phyloP scores from a whole-genome alignment of 495 filamentous ascomycete species.

The Penicillium parvum region DNA sequence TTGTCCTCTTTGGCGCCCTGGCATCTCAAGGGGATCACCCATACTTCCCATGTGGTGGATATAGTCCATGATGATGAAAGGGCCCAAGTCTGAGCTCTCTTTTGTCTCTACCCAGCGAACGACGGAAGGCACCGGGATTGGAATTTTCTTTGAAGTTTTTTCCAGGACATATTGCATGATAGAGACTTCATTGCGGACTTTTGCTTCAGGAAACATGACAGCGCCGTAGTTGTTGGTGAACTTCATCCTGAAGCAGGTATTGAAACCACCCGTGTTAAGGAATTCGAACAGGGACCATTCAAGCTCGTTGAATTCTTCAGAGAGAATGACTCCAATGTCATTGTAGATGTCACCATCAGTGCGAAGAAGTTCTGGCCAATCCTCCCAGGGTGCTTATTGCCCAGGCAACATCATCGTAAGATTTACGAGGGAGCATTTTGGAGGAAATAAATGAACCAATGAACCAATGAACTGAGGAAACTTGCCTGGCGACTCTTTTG shows the following conservation, averaged over 20 bases:
- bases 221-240: conserved; percentile 13
- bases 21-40: conserved; percentile 9
- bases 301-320: conserved; percentile 13
- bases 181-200: conserved; percentile 37
- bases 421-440: background rate
- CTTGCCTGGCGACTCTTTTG: background rate
- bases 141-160: conserved; percentile 20
- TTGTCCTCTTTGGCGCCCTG: conserved; percentile 2
- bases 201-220: conserved; percentile 33
- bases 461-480: background rate
- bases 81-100: conserved; percentile 33
- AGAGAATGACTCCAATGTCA: conserved; percentile 22
- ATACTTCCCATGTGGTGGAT: conserved; percentile 27
- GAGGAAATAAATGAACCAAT: background rate
- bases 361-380: conserved; percentile 15
- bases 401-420: conserved; percentile 27
- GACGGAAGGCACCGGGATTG: conserved; percentile 34
- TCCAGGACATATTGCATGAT: conserved; percentile 32
- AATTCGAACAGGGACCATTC: conserved; percentile 15
- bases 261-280: conserved; percentile 20
- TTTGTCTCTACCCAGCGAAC: conserved; percentile 33
- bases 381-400: conserved; percentile 17
- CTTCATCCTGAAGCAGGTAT: conserved; percentile 17
- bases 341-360: conserved; percentile 14
- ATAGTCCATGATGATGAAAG: conserved; percentile 49